Evolutionary conservation across 192 early-diverging fungal species (phyloP).

Genomic region (Podila minutissima): DNA sequence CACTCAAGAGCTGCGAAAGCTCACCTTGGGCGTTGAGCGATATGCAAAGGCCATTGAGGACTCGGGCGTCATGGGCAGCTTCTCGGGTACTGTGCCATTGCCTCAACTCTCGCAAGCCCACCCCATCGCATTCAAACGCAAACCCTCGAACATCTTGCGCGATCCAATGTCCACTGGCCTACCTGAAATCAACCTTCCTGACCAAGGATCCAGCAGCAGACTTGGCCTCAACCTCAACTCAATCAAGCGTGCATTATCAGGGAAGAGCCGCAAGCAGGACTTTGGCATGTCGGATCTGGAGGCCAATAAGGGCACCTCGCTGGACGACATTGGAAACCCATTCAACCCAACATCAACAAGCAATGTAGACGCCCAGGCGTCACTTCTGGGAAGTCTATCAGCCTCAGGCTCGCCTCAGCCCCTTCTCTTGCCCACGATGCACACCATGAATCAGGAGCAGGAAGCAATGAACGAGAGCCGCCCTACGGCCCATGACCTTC

Average conservation of each 20-base stretch:
- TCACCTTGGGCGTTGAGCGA: constrained; percentile 39
- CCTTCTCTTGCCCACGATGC: constrained; percentile 22
- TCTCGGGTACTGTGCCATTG: constrained; percentile 32
- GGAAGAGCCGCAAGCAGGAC: constrained; percentile 16
- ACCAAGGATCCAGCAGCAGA: constrained; percentile 6
- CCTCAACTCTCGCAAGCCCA: constrained; percentile 27
- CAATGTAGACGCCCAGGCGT: constrained; percentile 17
- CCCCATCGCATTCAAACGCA: constrained; percentile 7
- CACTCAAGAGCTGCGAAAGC: constrained; percentile 14
- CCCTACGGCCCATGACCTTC: background rate
- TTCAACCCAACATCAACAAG: background rate
- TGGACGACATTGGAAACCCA: constrained; percentile 24
- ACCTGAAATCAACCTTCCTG: background rate
- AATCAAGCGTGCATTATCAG: constrained; percentile 36
- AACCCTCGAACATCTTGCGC: constrained; percentile 22
- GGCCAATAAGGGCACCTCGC: constrained; percentile 2
- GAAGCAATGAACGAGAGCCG: constrained; percentile 22
- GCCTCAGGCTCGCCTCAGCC: constrained; percentile 19
- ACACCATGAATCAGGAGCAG: background rate
- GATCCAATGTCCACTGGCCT: background rate
- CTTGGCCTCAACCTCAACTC: constrained; percentile 32
- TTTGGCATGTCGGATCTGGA: constrained; percentile 25
- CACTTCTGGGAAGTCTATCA: constrained; percentile 16
- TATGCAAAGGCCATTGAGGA: constrained; percentile 43
- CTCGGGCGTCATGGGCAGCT: constrained; percentile 26